phyloP scores from a whole-genome alignment of 2,329 filamentous ascomycete species.

The Alternaria solani region DNA sequence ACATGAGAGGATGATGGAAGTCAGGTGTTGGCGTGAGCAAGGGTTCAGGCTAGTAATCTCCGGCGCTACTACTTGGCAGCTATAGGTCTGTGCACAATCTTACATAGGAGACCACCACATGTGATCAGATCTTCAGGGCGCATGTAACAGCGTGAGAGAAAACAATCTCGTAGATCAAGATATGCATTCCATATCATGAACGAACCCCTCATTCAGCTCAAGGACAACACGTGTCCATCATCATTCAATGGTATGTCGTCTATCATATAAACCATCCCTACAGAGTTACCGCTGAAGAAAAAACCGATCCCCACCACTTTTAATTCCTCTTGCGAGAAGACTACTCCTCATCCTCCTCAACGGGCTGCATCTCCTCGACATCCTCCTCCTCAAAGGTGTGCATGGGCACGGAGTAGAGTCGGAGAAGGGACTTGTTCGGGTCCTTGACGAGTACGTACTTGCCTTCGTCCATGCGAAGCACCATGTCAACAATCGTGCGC shows the following conservation, averaged over 20 bases:
- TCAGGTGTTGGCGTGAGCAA: not conserved
- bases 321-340: not conserved
- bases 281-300: conserved; percentile 31
- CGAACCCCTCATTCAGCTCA: not conserved
- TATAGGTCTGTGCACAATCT: not conserved
- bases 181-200: rapidly evolving
- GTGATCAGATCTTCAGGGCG: not conserved
- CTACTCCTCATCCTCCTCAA: conserved; percentile 65
- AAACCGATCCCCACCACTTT: conserved; percentile 7
- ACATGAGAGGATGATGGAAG: not conserved
- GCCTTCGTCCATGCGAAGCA: conserved; percentile 76
- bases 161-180: not conserved
- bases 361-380: conserved; percentile 71
- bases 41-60: not conserved
- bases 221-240: conserved; percentile 7
- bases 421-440: conserved; percentile 94
- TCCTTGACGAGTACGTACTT: conserved; percentile 86
- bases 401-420: conserved; percentile 88
- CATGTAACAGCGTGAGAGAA: not conserved
- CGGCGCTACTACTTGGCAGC: not conserved
- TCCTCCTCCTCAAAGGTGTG: conserved; percentile 93
- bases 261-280: conserved; percentile 30
- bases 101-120: not conserved
- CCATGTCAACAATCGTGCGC: conserved; percentile 96
- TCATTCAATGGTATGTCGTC: conserved; percentile 28